Evolutionary conservation across 139 green algal genomes (phyloP), one percentile per base, ranked within the genome.

Genomic region (Coccomyxa sp.): DNA sequence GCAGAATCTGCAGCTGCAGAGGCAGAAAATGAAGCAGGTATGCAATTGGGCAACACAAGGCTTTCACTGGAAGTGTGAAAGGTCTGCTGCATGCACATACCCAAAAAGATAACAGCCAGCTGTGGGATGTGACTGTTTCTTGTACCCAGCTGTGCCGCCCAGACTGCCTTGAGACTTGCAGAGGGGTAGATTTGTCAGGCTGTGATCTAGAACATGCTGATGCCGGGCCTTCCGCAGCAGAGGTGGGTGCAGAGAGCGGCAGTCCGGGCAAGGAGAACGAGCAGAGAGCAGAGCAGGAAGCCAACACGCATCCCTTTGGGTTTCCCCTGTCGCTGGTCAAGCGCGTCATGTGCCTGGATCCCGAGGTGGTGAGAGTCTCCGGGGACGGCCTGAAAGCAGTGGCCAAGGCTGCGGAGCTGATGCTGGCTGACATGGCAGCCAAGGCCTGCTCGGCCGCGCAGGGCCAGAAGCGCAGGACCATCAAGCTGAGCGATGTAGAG

Each of bases 261-360:
- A 7, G 27, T 64, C 18, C 18, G 5, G 50, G 27, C 18, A 18
- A 64, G 27, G 50, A 64, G 27, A 22, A 22, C 18, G 50, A 64
- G 5, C 50, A 64, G 50, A 18, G 27, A 31, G 4, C 27, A 22
- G 50, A 64, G 18, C 22, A 18, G 27, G 18, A 64, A 7, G 1
- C 35, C 58, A 16, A 8, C 36, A 8, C 16, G 29, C 77, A 80
- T 29, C 83, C 80, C 12, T 77, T 80, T 40, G 84, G 75, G 8
- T 74, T 94, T 14, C 89, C 90, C 8, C 55, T 84, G 24, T 83
- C 80, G 14, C n/a, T 90, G 8, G 85, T 94, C 7, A 91, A 89
- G 79, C 79, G 82, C 14, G 87, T 94, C 55, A 85, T 90, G 50
- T 72, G 71, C 7, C 27, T 77, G 27, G 90, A 94, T 55, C 34